These are phyloP conservation scores for Beta corolliflora DNA, from an alignment of 179 eudicot species.

Conservation along the genomic window DNA sequence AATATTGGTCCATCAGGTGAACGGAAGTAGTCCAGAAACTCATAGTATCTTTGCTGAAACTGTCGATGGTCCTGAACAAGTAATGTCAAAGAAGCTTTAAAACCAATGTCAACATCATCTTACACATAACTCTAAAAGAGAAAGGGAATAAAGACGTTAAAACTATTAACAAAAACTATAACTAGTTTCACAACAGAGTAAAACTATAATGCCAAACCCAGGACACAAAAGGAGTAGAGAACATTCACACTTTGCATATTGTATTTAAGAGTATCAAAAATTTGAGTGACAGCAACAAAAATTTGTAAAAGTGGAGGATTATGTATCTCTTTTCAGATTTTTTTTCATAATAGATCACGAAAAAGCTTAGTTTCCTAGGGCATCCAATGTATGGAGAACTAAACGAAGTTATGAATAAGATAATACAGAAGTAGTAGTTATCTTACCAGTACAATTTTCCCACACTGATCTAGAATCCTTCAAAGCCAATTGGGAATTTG, in stretches of 20 bases:
- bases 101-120: neutral
- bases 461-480: neutral
- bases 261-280: too few relatives aligned
- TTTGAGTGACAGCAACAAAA: neutral
- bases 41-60: constrained; percentile 82
- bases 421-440: too few relatives aligned
- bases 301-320: neutral
- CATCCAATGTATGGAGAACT: neutral
- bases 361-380: neutral
- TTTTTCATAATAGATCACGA: neutral
- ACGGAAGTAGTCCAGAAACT: constrained; percentile 70
- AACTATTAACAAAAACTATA: neutral
- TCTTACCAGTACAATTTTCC: neutral
- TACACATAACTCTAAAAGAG: neutral
- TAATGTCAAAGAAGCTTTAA: constrained; percentile 15
- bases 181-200: neutral
- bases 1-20: constrained; percentile 88
- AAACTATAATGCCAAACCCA: neutral
- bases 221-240: neutral
- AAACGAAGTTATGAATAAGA: neutral
- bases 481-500: neutral
- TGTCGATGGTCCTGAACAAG: constrained; percentile 78
- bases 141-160: neutral
- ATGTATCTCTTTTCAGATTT: neutral
- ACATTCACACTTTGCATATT: neutral